Conservation (phyloP, 306 rosid genomes). For the Cicer pinnatifidum region DNA sequence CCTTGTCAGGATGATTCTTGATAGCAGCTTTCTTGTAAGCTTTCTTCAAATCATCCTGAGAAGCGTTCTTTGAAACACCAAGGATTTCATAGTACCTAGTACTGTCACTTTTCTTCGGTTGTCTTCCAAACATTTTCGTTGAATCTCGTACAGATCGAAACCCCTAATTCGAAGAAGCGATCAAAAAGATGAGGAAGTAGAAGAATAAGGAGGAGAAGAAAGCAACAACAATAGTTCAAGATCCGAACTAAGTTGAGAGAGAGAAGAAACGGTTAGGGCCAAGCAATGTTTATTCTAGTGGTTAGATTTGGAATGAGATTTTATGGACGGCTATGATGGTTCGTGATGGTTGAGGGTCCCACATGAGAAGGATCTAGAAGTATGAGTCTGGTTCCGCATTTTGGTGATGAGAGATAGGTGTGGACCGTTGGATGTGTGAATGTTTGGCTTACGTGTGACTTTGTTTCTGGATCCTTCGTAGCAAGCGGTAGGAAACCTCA, state of each 20-base stretch:
- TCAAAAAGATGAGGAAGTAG: not conserved
- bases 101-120: conserved; percentile 76
- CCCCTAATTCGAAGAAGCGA: conserved; percentile 3
- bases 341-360: not conserved
- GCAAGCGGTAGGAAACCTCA: not conserved
- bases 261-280: not conserved
- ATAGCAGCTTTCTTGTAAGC: conserved; percentile 91
- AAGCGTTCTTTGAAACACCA: conserved; percentile 76
- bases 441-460: not conserved
- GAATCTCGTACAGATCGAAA: conserved; percentile 22
- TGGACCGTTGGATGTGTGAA: not conserved
- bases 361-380: conserved; percentile 29
- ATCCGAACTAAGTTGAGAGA: conserved; percentile 16
- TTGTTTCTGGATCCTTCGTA: conserved; percentile 32
- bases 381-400: not conserved
- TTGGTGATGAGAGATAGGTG: not conserved
- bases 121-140: conserved; percentile 69
- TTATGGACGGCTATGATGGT: conserved; percentile 15
- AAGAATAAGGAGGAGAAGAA: not conserved
- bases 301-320: not conserved
- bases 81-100: conserved; percentile 73
- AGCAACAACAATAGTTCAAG: conserved; percentile 5
- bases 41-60: conserved; percentile 82
- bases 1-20: conserved; percentile 89
- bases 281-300: not conserved